Evolutionary conservation across 208 protist species (phyloP).

Genomic region (Porcisia deanei): DNA sequence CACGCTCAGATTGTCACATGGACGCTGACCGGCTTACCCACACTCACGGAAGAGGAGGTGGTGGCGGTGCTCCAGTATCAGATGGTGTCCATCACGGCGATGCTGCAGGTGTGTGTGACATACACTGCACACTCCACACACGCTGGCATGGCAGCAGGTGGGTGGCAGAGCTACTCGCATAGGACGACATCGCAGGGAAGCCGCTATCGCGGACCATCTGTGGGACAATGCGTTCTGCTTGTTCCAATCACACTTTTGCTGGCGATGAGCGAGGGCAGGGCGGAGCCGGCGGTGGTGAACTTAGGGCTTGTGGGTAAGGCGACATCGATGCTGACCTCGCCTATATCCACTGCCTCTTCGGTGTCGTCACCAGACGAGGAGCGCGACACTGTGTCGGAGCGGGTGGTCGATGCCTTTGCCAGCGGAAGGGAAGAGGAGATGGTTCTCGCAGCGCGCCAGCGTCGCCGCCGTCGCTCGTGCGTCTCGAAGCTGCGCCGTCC

Average conservation of each 20-base stretch:
- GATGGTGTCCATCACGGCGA: constrained; percentile 43
- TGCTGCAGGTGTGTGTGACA: constrained; percentile 55
- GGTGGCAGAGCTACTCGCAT: constrained; percentile 16
- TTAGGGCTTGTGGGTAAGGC: constrained; percentile 37
- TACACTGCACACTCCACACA: constrained; percentile 41
- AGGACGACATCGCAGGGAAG: constrained; percentile 14
- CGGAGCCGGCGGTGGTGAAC: constrained; percentile 42
- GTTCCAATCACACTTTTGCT: constrained; percentile 41
- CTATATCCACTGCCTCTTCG: constrained; percentile 5
- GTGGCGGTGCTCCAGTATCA: constrained; percentile 42
- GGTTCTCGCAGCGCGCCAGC: constrained; percentile 17
- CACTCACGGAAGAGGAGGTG: constrained; percentile 41
- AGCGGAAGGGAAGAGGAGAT: constrained; percentile 14
- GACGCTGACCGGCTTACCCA: constrained; percentile 45
- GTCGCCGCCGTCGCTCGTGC: constrained; percentile 19
- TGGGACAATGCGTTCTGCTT: constrained; percentile 47
- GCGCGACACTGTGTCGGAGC: constrained; percentile 2
- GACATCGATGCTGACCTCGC: constrained; percentile 16
- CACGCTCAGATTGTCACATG: constrained; percentile 49
- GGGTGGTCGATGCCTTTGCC: neutral
- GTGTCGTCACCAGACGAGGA: constrained; percentile 15
- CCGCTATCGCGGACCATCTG: constrained; percentile 30
- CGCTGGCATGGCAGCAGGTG: constrained; percentile 3
- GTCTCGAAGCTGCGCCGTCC: constrained; percentile 19
- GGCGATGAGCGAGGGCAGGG: constrained; percentile 69